Conservation (phyloP, 2,329 filamentous ascomycete species). For the Westerdykella aurantiaca region DNA sequence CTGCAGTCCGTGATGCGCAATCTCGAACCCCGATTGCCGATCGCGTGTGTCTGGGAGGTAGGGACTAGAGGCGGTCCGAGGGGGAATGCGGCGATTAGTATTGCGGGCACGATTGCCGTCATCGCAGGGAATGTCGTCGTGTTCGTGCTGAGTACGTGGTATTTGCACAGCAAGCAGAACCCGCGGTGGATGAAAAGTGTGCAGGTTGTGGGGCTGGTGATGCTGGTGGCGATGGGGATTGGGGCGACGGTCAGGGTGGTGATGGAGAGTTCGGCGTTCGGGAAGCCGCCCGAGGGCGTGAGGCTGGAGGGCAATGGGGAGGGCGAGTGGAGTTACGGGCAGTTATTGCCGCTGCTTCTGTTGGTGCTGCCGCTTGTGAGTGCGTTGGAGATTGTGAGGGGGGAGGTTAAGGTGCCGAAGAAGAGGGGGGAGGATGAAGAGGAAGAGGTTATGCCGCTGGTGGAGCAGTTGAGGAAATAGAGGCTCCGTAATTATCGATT, state of each 20-base stretch:
- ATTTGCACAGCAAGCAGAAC: constrained; percentile 53
- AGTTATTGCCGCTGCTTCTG: constrained; percentile 55
- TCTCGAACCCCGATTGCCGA: constrained; percentile 51
- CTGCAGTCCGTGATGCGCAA: constrained; percentile 51
- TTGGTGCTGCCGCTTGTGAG: constrained; percentile 56
- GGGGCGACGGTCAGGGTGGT: constrained; percentile 55
- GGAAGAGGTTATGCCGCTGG: constrained; percentile 28
- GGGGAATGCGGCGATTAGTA: constrained; percentile 44
- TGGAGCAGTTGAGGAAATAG: constrained; percentile 16
- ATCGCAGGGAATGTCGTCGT: constrained; percentile 55
- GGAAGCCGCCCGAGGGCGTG: constrained; percentile 42
- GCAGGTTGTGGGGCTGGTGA: constrained; percentile 49
- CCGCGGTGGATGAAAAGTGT: constrained; percentile 50
- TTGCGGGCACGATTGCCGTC: constrained; percentile 56
- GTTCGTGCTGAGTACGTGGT: constrained; percentile 58
- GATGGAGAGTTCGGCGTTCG: constrained; percentile 57
- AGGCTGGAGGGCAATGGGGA: constrained; percentile 50
- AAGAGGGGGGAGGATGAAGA: constrained; percentile 39
- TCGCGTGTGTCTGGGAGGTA: constrained; percentile 56
- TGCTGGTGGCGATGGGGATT: constrained; percentile 51
- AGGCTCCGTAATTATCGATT: too few relatives aligned
- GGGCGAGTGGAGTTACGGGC: constrained; percentile 58
- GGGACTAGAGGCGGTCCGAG: constrained; percentile 33
- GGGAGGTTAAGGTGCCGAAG: constrained; percentile 43
- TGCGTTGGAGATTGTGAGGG: constrained; percentile 51